Evolutionary conservation across 2,329 filamentous ascomycete genomes (phyloP).

Genomic region (Capronia coronata): DNA sequence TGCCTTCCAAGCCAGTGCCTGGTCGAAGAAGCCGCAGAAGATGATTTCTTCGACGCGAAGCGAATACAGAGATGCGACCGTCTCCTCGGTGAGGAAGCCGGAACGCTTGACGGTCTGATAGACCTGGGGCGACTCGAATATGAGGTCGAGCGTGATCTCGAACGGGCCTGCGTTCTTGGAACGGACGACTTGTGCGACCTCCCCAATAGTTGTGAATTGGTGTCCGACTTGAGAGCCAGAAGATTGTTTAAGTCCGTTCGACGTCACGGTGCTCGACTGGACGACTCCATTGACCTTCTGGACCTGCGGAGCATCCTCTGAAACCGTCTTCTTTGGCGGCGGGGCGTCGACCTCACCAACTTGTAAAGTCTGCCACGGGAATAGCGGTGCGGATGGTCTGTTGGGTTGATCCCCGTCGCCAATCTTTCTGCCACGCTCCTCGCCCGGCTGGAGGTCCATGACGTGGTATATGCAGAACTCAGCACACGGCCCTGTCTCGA

Average conservation of each 20-base stretch:
- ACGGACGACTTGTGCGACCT: constrained; percentile 41
- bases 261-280: neutral
- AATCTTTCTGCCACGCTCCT: too few species aligned
- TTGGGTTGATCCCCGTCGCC: too few species aligned
- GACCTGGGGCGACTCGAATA: constrained; percentile 37
- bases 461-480: constrained; percentile 47
- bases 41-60: constrained; percentile 31
- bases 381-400: too few species aligned
- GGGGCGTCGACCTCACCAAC: constrained; percentile 6
- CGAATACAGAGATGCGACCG: constrained; percentile 31
- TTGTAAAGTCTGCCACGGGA: constrained; percentile 5
- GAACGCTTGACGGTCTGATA: constrained; percentile 37
- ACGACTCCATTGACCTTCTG: constrained; percentile 1
- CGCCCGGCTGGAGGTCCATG: constrained; percentile 36
- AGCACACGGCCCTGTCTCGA: too few species aligned
- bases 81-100: constrained; percentile 32
- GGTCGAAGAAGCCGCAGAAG: constrained; percentile 39
- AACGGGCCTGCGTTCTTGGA: constrained; percentile 50
- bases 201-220: constrained; percentile 26
- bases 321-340: constrained; percentile 1
- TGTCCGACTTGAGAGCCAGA: constrained; percentile 5
- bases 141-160: constrained; percentile 49
- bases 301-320: neutral
- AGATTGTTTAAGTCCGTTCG: neutral
- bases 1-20: constrained; percentile 44